Conservation (phyloP, 257 asterid genomes). For the Solanum neorickii region DNA sequence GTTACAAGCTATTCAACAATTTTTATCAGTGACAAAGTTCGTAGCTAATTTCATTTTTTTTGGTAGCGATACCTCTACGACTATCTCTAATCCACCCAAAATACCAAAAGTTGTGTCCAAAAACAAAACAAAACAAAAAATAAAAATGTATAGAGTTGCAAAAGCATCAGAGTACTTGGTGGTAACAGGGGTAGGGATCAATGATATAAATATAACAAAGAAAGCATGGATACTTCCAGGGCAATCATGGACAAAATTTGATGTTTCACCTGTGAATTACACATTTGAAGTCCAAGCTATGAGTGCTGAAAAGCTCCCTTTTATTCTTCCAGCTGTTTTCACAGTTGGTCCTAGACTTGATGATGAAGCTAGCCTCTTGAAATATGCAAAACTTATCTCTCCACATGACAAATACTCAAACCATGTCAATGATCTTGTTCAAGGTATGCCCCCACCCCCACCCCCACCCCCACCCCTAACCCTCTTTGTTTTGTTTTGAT, state of each 20-base stretch:
- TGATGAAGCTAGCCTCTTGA: slow-evolving; percentile 25
- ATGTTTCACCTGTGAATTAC: slow-evolving; percentile 59
- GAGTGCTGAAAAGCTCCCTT: slow-evolving; percentile 72
- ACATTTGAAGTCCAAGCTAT: slow-evolving; percentile 69
- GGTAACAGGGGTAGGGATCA: slow-evolving; percentile 43
- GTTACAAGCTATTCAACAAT: background rate
- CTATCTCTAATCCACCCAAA: background rate
- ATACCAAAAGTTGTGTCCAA: background rate
- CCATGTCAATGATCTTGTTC: slow-evolving; percentile 50
- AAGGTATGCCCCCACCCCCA: slow-evolving; percentile 11
- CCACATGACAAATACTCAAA: slow-evolving; percentile 48
- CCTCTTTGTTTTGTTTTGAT: background rate
- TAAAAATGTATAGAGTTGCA: slow-evolving; percentile 38
- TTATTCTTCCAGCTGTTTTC: slow-evolving; percentile 65
- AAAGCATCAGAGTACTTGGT: slow-evolving; percentile 62
- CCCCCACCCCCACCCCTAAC: too few species aligned
- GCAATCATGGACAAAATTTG: slow-evolving; percentile 27
- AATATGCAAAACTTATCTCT: slow-evolving; percentile 54
- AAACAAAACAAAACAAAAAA: background rate
- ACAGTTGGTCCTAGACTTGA: slow-evolving; percentile 53
- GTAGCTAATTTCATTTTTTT: background rate
- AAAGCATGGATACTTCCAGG: slow-evolving; percentile 58
- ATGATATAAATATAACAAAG: slow-evolving; percentile 35
- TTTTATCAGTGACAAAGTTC: background rate
- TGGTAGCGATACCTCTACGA: background rate